Percentiles rank a stretch among this genome's conserved stretches.
Conservation (phyloP, 2,329 filamentous ascomycete species). For the Colletotrichum sp. region DNA sequence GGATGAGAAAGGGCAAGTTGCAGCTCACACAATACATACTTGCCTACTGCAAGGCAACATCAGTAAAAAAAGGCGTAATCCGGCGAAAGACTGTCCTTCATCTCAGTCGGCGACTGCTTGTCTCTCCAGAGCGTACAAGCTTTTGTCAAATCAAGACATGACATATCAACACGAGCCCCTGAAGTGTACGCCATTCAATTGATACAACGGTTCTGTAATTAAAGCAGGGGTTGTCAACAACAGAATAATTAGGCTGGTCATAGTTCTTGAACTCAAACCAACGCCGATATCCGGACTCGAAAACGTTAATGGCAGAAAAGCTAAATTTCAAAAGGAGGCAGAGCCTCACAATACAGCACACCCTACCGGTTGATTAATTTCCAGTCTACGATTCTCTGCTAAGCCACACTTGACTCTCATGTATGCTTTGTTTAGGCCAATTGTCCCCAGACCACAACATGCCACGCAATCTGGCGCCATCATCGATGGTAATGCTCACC, state of each 20-base stretch:
- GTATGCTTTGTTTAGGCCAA: not conserved
- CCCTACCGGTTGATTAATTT: not conserved
- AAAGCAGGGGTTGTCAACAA: not conserved
- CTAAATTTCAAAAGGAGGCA: not conserved
- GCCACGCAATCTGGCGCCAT: not conserved
- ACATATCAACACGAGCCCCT: not conserved
- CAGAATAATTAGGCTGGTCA: not conserved
- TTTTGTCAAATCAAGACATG: not conserved
- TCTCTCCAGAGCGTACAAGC: not conserved
- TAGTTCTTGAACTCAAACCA: not conserved
- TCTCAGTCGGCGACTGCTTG: not conserved
- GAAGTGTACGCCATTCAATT: not conserved
- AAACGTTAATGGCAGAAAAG: not conserved
- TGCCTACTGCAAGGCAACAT: not conserved
- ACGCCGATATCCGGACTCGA: not conserved
- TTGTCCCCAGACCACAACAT: not conserved
- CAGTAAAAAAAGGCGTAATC: not conserved
- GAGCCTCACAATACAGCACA: not conserved
- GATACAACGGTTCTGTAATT: not conserved
- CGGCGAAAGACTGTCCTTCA: not conserved
- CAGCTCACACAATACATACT: not conserved
- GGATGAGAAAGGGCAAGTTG: not conserved
- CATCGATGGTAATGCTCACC: not conserved
- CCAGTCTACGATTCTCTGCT: not conserved
- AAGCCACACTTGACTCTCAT: not conserved